Conservation (phyloP, 495 filamentous ascomycete species). For the Apiosordaria backusii region DNA sequence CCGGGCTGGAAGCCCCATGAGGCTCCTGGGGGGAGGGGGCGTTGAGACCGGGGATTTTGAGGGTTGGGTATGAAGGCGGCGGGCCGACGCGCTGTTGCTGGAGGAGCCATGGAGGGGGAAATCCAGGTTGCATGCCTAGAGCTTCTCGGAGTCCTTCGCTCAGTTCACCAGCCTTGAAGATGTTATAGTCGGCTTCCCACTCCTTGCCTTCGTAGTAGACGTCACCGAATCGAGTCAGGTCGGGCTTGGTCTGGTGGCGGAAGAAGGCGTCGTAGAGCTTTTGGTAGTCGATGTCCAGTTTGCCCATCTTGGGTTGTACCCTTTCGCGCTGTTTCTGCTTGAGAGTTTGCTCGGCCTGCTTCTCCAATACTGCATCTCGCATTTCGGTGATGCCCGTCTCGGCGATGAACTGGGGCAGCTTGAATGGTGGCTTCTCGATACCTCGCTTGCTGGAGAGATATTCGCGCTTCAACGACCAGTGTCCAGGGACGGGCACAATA, state of each 20-base stretch:
- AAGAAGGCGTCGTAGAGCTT: constrained; percentile 98
- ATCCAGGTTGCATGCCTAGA: constrained; percentile 88
- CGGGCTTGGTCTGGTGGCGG: constrained; percentile 91
- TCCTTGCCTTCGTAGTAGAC: constrained; percentile 99
- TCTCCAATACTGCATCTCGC: constrained; percentile 93
- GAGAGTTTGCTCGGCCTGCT: constrained; percentile 82
- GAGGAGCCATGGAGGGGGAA: constrained; percentile 94
- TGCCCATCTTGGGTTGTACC: constrained; percentile 95
- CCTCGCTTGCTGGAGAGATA: constrained; percentile 95
- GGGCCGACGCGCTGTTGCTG: constrained; percentile 92
- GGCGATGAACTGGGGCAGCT: constrained; percentile 93
- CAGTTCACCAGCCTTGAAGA: constrained; percentile 85
- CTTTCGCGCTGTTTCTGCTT: constrained; percentile 95
- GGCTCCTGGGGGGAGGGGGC: constrained; percentile 89
- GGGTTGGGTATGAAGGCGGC: constrained; percentile 84
- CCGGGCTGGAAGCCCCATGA: constrained; percentile 94
- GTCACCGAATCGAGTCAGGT: constrained; percentile 90
- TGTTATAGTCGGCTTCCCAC: constrained; percentile 89
- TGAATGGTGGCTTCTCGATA: constrained; percentile 90
- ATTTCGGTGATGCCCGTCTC: constrained; percentile 97
- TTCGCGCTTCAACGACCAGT: constrained; percentile 94
- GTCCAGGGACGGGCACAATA: constrained; percentile 86
- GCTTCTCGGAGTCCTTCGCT: constrained; percentile 90
- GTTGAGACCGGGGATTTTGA: constrained; percentile 93
- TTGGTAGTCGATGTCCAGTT: constrained; percentile 95